Evolutionary conservation across 805 yeast species (phyloP), one percentile per base, ranked within the genome.

Genomic region (Pichia eremophila): DNA sequence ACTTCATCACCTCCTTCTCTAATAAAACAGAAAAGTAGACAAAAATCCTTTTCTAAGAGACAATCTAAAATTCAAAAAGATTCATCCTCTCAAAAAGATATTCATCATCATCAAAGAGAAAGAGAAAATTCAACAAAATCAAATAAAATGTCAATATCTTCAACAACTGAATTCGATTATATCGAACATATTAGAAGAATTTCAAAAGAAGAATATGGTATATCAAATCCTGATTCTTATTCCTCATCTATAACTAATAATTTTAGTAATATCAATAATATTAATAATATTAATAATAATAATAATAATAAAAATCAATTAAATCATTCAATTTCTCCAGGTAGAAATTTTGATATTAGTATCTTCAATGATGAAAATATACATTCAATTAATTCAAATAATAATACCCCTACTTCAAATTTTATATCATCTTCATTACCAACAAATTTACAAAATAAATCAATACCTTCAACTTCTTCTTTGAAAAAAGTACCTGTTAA

Each of bases 111-210:
- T 22, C 25, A 22, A 22, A 22, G 6, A 27, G 9, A 36, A 32
- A 8, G 19, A 32, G 8, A 15, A 14, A 22, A 14, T 8, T 10
- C n/a, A 15, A 10, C 15, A 5, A 34, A 34, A 34, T 34, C 36
- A 14, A 15, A 3, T 10, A 14, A 14, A 15, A 11, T 4, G 3
- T 34, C 36, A 3, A 4, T 8, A 4, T 34, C 36, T 8, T 34
- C 36, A 15, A 10, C 32, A 29, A 29, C 32, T 5, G 64, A 61
- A 45, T 65, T 66, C 45, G 69, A 66, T 48, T 66, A 66, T 49
- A 63, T 66, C 28, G 68, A 64, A 45, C 70, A 66, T 50, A 66
- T 66, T 39, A 57, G 67, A 48, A 56, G 61, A 43, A 64, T 65
- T 39, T 64, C 70, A 19, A 61, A 60, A 45, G 66, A 63, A 44